Evolutionary conservation across 1,284 basidiomycete species (phyloP).

Genomic region (Tylopilus sp.): DNA sequence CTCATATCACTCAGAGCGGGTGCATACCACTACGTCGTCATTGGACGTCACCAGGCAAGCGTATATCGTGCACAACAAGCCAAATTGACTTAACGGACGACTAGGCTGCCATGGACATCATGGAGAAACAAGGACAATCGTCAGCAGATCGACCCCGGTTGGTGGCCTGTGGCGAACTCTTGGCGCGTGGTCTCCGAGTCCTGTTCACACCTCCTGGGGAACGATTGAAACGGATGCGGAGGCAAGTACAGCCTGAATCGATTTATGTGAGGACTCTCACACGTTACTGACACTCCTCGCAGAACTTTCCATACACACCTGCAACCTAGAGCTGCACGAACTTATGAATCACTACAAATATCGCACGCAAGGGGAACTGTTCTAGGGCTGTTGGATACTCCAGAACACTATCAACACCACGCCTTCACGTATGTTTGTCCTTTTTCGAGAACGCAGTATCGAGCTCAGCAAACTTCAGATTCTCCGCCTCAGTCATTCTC

Average conservation of each 20-base stretch:
- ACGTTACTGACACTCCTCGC: too few species aligned
- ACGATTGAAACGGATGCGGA: constrained; percentile 8
- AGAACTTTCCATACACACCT: constrained; percentile 42
- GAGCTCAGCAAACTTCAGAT: too few species aligned
- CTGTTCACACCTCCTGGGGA: constrained; percentile 1
- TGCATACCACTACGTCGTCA: constrained; percentile 7
- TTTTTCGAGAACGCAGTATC: too few species aligned
- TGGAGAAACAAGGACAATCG: constrained; percentile 9
- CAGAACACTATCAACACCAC: constrained; percentile 40
- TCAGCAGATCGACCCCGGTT: constrained; percentile 7
- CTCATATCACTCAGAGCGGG: constrained; percentile 12
- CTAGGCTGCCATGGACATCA: constrained; percentile 18
- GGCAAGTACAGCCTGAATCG: background rate
- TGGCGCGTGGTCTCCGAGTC: constrained; percentile 10
- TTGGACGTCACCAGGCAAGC: constrained; percentile 14
- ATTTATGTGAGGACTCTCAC: background rate
- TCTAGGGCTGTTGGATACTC: constrained; percentile 40
- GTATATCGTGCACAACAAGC: background rate
- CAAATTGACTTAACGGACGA: background rate
- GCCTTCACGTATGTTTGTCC: constrained; percentile 43
- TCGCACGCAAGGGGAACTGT: constrained; percentile 39
- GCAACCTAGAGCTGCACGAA: constrained; percentile 37
- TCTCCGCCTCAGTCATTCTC: constrained; percentile 5
- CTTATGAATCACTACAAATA: constrained; percentile 41
- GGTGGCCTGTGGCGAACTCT: constrained; percentile 5